phyloP scores from a whole-genome alignment of 1,139 yeast genomes.

The Geotrichum cucujoidarum region DNA sequence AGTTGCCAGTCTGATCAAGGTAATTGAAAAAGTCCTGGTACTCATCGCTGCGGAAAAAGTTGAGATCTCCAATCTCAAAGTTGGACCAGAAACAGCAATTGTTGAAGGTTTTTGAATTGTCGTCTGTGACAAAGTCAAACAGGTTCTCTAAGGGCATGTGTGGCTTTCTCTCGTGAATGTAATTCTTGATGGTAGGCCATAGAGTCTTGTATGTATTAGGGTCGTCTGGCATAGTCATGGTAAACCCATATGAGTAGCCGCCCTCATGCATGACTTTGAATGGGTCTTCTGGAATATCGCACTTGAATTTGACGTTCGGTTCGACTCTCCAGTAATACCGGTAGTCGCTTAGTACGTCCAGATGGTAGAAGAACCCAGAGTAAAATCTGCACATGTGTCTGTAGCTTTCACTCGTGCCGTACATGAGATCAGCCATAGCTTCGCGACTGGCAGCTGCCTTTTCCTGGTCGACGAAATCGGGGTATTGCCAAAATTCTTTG shows the following conservation, averaged over 20 bases:
- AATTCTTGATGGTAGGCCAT: slow-evolving; percentile 54
- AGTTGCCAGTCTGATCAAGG: slow-evolving; percentile 62
- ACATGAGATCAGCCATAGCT: slow-evolving; percentile 51
- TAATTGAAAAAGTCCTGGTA: slow-evolving; percentile 56
- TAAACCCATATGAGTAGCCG: slow-evolving; percentile 59
- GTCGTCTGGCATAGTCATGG: slow-evolving; percentile 61
- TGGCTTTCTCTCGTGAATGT: slow-evolving; percentile 51
- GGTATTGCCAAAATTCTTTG: slow-evolving; percentile 65
- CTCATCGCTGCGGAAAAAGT: slow-evolving; percentile 59
- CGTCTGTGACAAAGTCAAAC: slow-evolving; percentile 66
- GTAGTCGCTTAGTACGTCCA: slow-evolving; percentile 50
- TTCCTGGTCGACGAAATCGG: slow-evolving; percentile 59
- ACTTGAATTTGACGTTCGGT: slow-evolving; percentile 56
- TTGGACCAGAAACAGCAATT: slow-evolving; percentile 81
- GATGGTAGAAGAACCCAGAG: slow-evolving; percentile 59
- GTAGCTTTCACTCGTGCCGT: slow-evolving; percentile 59
- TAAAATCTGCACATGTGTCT: slow-evolving; percentile 76
- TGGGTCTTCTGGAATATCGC: slow-evolving; percentile 63
- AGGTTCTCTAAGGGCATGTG: slow-evolving; percentile 57
- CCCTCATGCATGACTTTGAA: slow-evolving; percentile 58
- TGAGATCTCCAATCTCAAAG: slow-evolving; percentile 72
- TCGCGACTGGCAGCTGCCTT: slow-evolving; percentile 49
- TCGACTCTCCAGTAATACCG: slow-evolving; percentile 73
- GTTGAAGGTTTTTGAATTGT: slow-evolving; percentile 52
- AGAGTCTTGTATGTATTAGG: slow-evolving; percentile 53